phyloP scores from a whole-genome alignment of 2,329 filamentous ascomycete species.

The Colletotrichum theobromicola region DNA sequence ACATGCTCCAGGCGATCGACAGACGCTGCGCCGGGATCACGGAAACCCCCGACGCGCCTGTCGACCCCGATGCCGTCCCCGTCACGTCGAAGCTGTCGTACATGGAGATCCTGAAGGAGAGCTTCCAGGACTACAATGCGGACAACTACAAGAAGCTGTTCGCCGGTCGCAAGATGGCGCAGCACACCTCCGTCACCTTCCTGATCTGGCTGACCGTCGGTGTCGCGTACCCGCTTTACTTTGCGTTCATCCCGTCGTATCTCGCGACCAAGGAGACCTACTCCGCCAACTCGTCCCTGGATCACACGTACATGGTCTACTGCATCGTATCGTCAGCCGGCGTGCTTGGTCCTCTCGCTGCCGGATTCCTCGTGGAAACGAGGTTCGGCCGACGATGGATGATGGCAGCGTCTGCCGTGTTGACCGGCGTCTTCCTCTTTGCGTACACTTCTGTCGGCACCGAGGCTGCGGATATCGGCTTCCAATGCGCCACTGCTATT shows the following conservation, averaged over 20 bases:
- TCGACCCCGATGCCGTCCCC: background rate
- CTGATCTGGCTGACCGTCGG: slow-evolving; percentile 49
- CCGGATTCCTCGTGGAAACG: slow-evolving; percentile 44
- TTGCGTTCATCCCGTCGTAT: slow-evolving; percentile 51
- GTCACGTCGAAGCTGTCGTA: slow-evolving; percentile 21
- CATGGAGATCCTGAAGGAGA: slow-evolving; percentile 28
- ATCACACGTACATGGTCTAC: slow-evolving; percentile 40
- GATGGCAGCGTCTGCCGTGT: slow-evolving; percentile 46
- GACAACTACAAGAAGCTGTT: slow-evolving; percentile 37
- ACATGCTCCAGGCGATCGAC: slow-evolving; percentile 34
- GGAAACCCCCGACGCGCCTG: background rate
- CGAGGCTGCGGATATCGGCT: slow-evolving; percentile 38
- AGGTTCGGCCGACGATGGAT: slow-evolving; percentile 47
- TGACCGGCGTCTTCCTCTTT: slow-evolving; percentile 52
- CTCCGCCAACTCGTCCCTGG: slow-evolving; percentile 26
- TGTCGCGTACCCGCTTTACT: slow-evolving; percentile 52
- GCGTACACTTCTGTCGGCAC: slow-evolving; percentile 47
- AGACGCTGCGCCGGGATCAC: background rate
- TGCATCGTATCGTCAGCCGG: slow-evolving; percentile 42
- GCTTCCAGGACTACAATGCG: slow-evolving; percentile 19
- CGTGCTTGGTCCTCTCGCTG: slow-evolving; percentile 44
- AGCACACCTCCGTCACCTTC: slow-evolving; percentile 40
- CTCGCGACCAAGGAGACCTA: slow-evolving; percentile 40
- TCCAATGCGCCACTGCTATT: slow-evolving; percentile 50
- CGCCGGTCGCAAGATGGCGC: slow-evolving; percentile 33